phyloP scores from a whole-genome alignment of 2,329 filamentous ascomycete species.

The Metarhizium guizhouense region DNA sequence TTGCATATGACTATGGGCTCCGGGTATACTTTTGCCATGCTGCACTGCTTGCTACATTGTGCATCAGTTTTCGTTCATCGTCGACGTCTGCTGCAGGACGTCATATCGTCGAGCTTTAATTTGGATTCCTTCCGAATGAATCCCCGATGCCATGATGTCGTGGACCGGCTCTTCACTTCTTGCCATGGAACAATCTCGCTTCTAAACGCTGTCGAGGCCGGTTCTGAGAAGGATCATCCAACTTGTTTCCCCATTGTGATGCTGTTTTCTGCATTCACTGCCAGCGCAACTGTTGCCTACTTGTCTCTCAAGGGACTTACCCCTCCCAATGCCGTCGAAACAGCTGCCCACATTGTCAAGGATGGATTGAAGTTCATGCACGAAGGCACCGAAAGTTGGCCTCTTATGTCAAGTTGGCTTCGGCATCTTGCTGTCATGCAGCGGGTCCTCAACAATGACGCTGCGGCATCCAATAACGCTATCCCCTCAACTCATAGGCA shows the following conservation, averaged over 20 bases:
- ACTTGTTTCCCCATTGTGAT: constrained; percentile 56
- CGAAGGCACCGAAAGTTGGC: constrained; percentile 51
- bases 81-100: constrained; percentile 48
- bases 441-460: constrained; percentile 48
- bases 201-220: constrained; percentile 44
- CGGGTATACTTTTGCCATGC: constrained; percentile 53
- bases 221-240: constrained; percentile 48
- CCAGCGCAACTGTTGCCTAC: constrained; percentile 52
- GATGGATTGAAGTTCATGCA: constrained; percentile 51
- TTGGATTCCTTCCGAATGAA: constrained; percentile 44
- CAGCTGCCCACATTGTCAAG: constrained; percentile 46
- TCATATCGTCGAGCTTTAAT: constrained; percentile 42
- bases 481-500: constrained; percentile 13
- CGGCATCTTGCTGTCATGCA: constrained; percentile 54
- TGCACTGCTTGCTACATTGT: constrained; percentile 52
- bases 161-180: constrained; percentile 48
- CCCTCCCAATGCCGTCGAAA: constrained; percentile 46
- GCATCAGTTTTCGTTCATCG: constrained; percentile 53
- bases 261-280: constrained; percentile 54
- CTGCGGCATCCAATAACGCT: constrained; percentile 20
- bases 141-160: constrained; percentile 40
- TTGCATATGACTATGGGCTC: constrained; percentile 57
- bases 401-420: constrained; percentile 50
- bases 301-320: constrained; percentile 53
- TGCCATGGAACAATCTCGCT: constrained; percentile 51